These are phyloP conservation scores for Fusarium algeriense DNA, from an alignment of 2,329 filamentous ascomycete genomes.

Conservation along the genomic window DNA sequence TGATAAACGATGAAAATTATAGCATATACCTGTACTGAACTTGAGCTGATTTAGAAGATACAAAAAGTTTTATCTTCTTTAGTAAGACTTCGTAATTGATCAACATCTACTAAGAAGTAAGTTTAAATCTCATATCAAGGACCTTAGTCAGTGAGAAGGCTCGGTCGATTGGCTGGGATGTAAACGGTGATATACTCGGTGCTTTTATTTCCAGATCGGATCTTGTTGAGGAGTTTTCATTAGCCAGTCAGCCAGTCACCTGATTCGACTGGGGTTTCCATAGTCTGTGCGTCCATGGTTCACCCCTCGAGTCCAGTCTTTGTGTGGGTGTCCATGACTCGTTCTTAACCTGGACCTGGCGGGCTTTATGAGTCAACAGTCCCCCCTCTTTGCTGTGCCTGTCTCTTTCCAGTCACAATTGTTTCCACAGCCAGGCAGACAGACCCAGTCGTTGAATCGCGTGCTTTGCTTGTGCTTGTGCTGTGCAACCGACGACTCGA, in stretches of 20 bases:
- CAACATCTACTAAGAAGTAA: no score
- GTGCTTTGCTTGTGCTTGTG: not conserved
- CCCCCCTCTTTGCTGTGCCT: constrained; percentile 36
- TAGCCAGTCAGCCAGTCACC: constrained; percentile 1
- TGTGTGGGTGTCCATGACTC: constrained; percentile 40
- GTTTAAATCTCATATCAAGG: no score
- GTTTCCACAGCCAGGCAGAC: constrained; percentile 18
- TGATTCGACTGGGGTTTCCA: constrained; percentile 4
- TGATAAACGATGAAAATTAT: no score
- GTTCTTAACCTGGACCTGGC: constrained; percentile 19
- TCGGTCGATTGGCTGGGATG: no score
- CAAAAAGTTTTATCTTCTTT: no score
- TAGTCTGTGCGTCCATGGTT: constrained; percentile 2
- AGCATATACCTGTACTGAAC: no score
- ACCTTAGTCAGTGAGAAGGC: no score
- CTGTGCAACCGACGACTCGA: constrained; percentile 23
- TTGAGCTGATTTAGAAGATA: no score
- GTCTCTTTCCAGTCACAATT: constrained; percentile 40
- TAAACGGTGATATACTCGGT: not conserved
- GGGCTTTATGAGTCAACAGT: constrained; percentile 48
- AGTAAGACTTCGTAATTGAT: no score
- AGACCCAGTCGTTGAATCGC: constrained; percentile 25
- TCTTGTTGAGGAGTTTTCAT: not conserved
- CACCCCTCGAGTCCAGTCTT: not conserved
- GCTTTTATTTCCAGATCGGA: not conserved